phyloP scores from a whole-genome alignment of 1,284 basidiomycete genomes.

The Tilletiaria anomala region DNA sequence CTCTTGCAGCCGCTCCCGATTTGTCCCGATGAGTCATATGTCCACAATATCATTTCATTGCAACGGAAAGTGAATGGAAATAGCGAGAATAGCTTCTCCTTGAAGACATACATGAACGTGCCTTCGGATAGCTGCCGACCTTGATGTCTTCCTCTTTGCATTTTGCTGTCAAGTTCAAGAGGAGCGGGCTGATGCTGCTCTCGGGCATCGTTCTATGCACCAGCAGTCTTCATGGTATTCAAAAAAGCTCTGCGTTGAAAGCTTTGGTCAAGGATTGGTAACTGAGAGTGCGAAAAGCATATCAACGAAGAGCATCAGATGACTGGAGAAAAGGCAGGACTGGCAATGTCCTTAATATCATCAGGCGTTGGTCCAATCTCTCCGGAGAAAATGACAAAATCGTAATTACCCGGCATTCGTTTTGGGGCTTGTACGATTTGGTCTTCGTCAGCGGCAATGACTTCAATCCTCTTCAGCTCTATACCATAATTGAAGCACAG shows the following conservation, averaged over 20 bases:
- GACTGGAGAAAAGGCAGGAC: not conserved
- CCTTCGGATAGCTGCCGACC: constrained; percentile 53
- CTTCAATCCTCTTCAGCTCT: constrained; percentile 53
- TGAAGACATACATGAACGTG: too few species aligned
- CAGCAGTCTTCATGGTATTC: constrained; percentile 55
- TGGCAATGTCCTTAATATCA: constrained; percentile 12
- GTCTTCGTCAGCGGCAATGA: constrained; percentile 74
- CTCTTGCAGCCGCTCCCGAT: constrained; percentile 13
- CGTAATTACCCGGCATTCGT: constrained; percentile 54
- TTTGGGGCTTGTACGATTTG: constrained; percentile 76
- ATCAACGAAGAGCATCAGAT: not conserved
- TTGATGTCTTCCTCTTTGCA: constrained; percentile 62
- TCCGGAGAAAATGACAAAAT: constrained; percentile 21
- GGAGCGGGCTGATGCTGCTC: constrained; percentile 66
- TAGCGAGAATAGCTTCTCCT: too few species aligned
- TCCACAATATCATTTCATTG: constrained; percentile 46
- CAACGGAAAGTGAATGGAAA: too few species aligned
- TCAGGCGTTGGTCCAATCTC: constrained; percentile 34
- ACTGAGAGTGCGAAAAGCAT: constrained; percentile 48
- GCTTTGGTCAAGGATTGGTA: constrained; percentile 73
- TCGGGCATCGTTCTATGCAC: constrained; percentile 54
- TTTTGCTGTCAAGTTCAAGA: constrained; percentile 60
- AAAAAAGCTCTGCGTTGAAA: constrained; percentile 51
- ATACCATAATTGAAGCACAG: constrained; percentile 35
- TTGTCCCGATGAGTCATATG: constrained; percentile 64